Conservation (phyloP, 208 protist species). For the Leishmania major region DNA sequence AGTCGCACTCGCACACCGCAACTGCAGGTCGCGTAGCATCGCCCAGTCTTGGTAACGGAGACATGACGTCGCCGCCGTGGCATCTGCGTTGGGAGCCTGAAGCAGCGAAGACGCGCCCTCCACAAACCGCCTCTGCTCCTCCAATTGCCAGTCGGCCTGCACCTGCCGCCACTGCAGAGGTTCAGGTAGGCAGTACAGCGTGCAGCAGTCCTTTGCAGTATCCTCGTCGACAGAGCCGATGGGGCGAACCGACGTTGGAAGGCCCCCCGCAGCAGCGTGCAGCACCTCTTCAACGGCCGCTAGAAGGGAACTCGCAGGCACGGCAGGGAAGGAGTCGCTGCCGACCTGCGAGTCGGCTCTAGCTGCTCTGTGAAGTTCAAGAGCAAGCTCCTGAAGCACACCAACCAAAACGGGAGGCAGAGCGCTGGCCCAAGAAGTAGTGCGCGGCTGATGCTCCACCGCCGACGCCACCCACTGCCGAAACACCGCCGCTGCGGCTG, state of each 20-base stretch:
- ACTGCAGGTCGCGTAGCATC: constrained; percentile 6
- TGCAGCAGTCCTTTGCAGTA: neutral
- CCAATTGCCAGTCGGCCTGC: constrained; percentile 10
- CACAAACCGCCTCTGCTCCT: neutral
- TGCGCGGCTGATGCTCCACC: neutral
- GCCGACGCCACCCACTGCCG: constrained; percentile 14
- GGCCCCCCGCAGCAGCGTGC: neutral
- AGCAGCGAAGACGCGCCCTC: constrained; percentile 1
- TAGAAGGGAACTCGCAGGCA: neutral
- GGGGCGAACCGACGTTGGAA: constrained; percentile 3
- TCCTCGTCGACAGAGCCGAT: neutral
- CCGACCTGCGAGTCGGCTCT: neutral
- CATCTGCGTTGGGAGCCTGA: neutral
- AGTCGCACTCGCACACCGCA: neutral
- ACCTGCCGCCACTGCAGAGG: constrained; percentile 23
- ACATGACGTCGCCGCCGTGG: neutral
- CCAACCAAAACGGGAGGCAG: constrained; percentile 16
- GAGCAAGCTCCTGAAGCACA: constrained; percentile 17
- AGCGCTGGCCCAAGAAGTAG: neutral
- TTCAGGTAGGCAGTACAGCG: constrained; percentile 3
- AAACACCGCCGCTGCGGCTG: constrained; percentile 20
- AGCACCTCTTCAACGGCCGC: constrained; percentile 3
- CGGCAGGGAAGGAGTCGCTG: neutral
- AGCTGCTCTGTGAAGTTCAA: constrained; percentile 14
- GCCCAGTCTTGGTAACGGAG: constrained; percentile 28